Conservation (phyloP, 2,329 filamentous ascomycete species). For the Coniochaeta ligniaria region DNA sequence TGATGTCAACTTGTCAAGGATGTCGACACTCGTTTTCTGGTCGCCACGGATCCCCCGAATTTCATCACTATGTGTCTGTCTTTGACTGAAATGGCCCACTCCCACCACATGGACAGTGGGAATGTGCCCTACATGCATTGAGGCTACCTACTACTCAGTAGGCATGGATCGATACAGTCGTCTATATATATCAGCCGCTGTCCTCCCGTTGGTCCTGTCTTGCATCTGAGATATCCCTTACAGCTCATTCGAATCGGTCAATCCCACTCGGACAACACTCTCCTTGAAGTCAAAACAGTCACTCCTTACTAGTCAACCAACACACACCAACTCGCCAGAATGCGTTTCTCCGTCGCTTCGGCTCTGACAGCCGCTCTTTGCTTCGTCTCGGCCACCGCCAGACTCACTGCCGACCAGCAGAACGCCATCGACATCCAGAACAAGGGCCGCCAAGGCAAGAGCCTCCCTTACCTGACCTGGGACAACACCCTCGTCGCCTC, state of each 20-base stretch:
- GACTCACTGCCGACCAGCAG: slow-evolving; percentile 12
- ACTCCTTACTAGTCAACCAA: background rate
- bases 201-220: background rate
- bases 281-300: background rate
- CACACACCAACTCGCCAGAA: background rate
- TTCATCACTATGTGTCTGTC: background rate
- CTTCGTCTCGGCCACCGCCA: background rate
- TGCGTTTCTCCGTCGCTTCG: background rate
- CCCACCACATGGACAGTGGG: background rate
- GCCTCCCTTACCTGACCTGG: slow-evolving; percentile 18
- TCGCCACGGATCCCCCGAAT: background rate
- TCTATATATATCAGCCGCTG: background rate
- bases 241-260: background rate
- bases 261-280: background rate
- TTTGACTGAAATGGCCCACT: background rate
- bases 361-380: background rate
- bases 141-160: background rate
- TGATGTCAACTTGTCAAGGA: background rate
- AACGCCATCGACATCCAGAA: slow-evolving; percentile 21
- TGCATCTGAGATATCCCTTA: background rate
- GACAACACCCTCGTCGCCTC: slow-evolving; percentile 18
- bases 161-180: background rate
- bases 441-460: slow-evolving; percentile 16
- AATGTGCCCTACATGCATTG: background rate
- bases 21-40: background rate